Evolutionary conservation across 257 asterid species (phyloP).

Genomic region (Capsicum baccatum): DNA sequence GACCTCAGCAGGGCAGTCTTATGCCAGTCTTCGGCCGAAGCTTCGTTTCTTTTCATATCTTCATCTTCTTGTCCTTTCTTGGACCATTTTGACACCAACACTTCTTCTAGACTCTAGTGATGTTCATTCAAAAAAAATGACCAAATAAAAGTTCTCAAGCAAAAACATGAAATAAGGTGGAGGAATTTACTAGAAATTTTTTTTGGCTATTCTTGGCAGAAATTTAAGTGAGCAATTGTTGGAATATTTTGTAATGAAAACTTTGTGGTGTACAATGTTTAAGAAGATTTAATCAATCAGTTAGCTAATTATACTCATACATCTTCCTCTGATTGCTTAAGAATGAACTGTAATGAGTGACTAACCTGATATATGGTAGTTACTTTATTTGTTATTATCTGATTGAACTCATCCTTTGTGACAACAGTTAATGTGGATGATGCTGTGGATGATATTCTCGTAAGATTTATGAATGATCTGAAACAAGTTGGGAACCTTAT

Average conservation of each 20-base stretch:
- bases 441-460: no score
- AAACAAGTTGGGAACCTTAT: not conserved
- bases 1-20: constrained; percentile 10
- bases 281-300: no score
- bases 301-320: no score
- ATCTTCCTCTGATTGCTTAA: no score
- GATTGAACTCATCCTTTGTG: no score
- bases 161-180: not conserved
- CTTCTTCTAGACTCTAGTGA: not conserved
- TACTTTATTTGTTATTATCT: no score
- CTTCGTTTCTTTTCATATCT: not conserved
- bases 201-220: not conserved
- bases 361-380: no score
- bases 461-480: no score
- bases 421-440: no score
- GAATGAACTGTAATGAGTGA: no score
- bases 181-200: not conserved
- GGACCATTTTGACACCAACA: not conserved
- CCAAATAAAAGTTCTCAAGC: not conserved
- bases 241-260: not conserved
- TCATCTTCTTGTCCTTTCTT: not conserved
- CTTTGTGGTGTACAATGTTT: not conserved
- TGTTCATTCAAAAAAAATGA: no score
- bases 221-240: constrained; percentile 11
- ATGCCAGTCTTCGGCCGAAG: not conserved